A percentile compares a stretch with the other conserved stretches of the same genome.
Evolutionary conservation across 164 flowering plant species (phyloP).

Genomic region (Dillenia suffruticosa): DNA sequence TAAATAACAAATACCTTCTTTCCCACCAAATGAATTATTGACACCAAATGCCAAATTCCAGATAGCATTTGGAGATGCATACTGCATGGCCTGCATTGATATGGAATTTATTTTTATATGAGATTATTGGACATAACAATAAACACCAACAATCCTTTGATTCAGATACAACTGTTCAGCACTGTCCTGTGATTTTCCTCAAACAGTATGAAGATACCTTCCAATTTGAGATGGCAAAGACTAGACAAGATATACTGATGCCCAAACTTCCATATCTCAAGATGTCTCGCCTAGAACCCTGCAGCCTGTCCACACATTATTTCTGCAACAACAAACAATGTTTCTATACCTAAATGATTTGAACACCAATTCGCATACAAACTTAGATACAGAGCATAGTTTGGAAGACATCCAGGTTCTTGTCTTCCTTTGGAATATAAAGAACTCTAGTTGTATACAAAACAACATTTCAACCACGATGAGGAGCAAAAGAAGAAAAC

Average conservation of each 20-base stretch:
- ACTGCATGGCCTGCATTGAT: constrained; percentile 86
- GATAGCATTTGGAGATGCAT: constrained; percentile 84
- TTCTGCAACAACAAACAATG: constrained; percentile 42
- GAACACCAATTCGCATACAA: too few relatives aligned
- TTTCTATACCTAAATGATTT: constrained; percentile 4
- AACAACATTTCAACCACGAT: too few relatives aligned
- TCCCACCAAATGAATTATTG: constrained; percentile 40
- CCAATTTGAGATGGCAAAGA: constrained; percentile 57
- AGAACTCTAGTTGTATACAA: too few relatives aligned
- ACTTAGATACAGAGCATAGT: too few relatives aligned
- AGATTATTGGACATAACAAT: too few relatives aligned
- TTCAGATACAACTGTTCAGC: background rate
- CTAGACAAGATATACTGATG: constrained; percentile 64
- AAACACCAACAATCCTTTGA: too few relatives aligned
- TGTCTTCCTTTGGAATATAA: too few relatives aligned
- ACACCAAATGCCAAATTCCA: constrained; percentile 73
- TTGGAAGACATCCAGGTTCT: too few relatives aligned
- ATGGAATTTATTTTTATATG: too few relatives aligned
- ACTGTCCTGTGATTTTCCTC: background rate
- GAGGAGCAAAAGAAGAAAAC: too few relatives aligned
- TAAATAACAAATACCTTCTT: constrained; percentile 34
- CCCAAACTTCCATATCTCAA: constrained; percentile 91
- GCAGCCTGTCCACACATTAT: constrained; percentile 81
- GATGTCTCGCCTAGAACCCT: constrained; percentile 81
- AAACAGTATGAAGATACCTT: constrained; percentile 56